A percentile compares a stretch with the other conserved stretches of the same genome.
These are phyloP conservation scores for Mimosa pudica DNA, from an alignment of 306 rosid genomes.

Conservation along the genomic window DNA sequence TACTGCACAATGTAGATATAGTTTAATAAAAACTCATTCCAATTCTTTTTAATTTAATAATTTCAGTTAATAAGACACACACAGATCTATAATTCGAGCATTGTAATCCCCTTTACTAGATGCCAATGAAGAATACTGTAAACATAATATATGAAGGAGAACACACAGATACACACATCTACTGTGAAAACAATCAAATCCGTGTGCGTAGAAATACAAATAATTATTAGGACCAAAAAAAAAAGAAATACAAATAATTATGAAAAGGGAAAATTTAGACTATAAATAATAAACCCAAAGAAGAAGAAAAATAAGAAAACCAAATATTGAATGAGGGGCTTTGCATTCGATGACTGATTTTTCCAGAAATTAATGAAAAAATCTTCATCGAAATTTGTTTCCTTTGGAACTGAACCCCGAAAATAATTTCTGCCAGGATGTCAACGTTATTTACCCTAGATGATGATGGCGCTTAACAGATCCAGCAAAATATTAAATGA, in stretches of 20 bases:
- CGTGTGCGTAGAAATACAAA: background rate
- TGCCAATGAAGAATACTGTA: background rate
- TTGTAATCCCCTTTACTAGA: too few relatives aligned
- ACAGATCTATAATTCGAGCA: too few relatives aligned
- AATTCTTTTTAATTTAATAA: background rate
- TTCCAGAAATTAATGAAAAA: background rate
- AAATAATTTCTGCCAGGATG: background rate
- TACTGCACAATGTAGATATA: background rate
- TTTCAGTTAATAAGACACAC: background rate
- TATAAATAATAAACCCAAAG: background rate
- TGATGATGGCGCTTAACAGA: background rate
- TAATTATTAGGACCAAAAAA: too few relatives aligned
- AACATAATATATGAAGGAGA: background rate
- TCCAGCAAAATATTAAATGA: background rate
- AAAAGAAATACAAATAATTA: background rate
- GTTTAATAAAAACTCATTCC: background rate
- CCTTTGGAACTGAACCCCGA: background rate
- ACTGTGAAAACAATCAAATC: background rate
- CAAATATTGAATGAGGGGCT: background rate
- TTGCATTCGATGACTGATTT: background rate
- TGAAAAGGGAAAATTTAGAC: background rate
- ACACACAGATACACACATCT: background rate
- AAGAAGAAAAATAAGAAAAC: too few relatives aligned
- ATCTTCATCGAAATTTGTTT: background rate
- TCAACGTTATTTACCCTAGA: background rate